These are phyloP conservation scores for Rauvolfia tetraphylla DNA, from an alignment of 257 asterid genomes.

Conservation along the genomic window DNA sequence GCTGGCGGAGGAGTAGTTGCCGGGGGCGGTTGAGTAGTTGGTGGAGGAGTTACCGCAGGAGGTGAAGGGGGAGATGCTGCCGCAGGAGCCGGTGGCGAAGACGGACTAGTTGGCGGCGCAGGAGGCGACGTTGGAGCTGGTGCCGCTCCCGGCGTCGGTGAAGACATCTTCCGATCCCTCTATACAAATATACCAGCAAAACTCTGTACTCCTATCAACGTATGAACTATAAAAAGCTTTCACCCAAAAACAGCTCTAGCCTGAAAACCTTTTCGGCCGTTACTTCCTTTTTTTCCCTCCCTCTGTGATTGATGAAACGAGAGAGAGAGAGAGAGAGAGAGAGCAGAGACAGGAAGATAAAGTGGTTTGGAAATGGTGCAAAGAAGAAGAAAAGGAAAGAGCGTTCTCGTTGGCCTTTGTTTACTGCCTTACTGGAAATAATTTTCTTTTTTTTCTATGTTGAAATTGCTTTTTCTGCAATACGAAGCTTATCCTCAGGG, in stretches of 20 bases:
- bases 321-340: slow-evolving; percentile 4
- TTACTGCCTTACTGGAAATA: too few species aligned
- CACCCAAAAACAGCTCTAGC: too few species aligned
- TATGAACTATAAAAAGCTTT: not conserved
- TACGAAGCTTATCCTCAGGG: not conserved
- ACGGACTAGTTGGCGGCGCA: slow-evolving; percentile 27
- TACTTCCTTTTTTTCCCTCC: not conserved
- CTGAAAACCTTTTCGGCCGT: not conserved
- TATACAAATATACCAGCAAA: not conserved
- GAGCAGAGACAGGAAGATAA: not conserved
- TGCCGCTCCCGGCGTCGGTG: slow-evolving; percentile 13
- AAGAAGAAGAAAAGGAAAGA: too few species aligned
- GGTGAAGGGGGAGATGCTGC: slow-evolving; percentile 34
- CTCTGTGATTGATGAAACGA: not conserved
- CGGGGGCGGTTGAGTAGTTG: slow-evolving; percentile 36
- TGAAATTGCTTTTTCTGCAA: not conserved
- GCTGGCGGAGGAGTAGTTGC: slow-evolving; percentile 27
- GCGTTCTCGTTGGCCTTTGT: not conserved
- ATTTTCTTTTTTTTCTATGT: not conserved
- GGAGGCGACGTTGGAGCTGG: slow-evolving; percentile 50
- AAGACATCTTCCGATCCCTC: slow-evolving; percentile 20
- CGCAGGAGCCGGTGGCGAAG: slow-evolving; percentile 45
- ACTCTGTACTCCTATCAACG: too few species aligned
- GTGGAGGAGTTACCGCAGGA: slow-evolving; percentile 25
- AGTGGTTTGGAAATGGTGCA: not conserved